These are phyloP conservation scores for Alopecurus myosuroides DNA, from an alignment of 176 grass and related monocot species.

Conservation along the genomic window DNA sequence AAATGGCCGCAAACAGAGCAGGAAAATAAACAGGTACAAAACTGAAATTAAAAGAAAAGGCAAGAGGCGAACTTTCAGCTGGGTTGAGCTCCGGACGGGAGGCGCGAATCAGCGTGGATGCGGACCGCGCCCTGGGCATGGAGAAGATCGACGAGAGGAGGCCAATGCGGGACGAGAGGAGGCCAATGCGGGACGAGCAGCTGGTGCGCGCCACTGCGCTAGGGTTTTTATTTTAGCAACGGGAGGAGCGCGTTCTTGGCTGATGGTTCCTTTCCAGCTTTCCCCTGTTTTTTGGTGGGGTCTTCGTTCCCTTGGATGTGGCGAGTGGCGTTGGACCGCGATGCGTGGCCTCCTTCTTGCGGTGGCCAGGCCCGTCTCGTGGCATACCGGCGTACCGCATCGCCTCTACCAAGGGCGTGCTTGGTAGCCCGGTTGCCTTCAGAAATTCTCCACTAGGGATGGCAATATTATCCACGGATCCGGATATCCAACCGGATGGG, in stretches of 20 bases:
- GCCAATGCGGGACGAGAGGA: conserved; percentile 16
- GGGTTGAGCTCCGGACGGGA: conserved; percentile 2
- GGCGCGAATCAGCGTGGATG: background rate
- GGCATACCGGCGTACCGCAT: background rate
- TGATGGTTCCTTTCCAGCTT: background rate
- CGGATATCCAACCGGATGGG: too few species aligned
- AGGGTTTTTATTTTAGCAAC: background rate
- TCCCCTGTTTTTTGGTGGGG: background rate
- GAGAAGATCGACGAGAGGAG: background rate
- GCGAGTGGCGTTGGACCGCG: background rate
- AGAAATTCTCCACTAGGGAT: too few species aligned
- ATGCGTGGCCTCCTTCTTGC: background rate
- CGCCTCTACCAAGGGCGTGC: too few species aligned
- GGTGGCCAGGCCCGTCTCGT: background rate
- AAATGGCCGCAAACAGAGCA: background rate
- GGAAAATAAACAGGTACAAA: background rate
- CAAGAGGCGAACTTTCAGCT: background rate
- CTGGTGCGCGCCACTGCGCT: background rate
- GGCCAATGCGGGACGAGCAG: conserved; percentile 8
- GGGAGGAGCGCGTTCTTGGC: background rate
- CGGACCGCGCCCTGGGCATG: background rate
- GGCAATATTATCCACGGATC: too few species aligned
- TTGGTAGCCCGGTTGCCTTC: too few species aligned
- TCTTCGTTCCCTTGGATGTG: background rate
- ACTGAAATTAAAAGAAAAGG: background rate